A percentile compares a stretch with the other conserved stretches of the same genome.
phyloP scores from a whole-genome alignment of 306 rosid species.

The Prinsepia uniflora region DNA sequence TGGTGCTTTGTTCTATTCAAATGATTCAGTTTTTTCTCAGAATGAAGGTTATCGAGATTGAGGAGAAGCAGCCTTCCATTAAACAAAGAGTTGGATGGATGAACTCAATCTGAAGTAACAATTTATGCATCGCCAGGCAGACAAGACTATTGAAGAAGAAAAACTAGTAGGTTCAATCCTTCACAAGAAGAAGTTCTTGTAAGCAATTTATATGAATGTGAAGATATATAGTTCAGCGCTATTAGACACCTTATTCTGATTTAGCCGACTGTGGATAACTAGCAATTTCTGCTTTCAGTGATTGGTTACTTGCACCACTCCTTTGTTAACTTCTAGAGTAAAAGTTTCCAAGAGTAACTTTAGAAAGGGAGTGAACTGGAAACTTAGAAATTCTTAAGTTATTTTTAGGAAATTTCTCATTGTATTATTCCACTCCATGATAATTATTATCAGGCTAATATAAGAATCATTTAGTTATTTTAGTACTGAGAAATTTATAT shows the following conservation, averaged over 20 bases:
- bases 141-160: background rate
- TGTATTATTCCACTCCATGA: too few relatives aligned
- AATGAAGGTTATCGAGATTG: background rate
- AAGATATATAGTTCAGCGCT: background rate
- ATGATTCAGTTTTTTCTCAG: slow-evolving; percentile 1
- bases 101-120: background rate
- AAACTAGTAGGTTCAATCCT: background rate
- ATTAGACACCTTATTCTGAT: background rate
- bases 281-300: too few relatives aligned
- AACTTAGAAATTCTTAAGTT: too few relatives aligned
- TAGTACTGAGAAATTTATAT: too few relatives aligned
- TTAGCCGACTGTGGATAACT: too few relatives aligned
- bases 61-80: background rate
- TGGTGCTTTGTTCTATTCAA: background rate
- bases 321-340: too few relatives aligned
- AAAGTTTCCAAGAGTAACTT: too few relatives aligned
- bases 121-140: background rate
- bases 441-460: too few relatives aligned
- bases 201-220: slow-evolving; percentile 6
- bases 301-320: too few relatives aligned
- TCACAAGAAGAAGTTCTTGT: background rate
- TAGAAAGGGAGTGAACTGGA: too few relatives aligned
- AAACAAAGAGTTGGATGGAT: background rate
- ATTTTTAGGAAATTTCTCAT: too few relatives aligned
- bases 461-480: too few relatives aligned